Evolutionary conservation across 2,329 filamentous ascomycete species (phyloP), one percentile per base, ranked within the genome.

Genomic region (Fusarium camptoceras): DNA sequence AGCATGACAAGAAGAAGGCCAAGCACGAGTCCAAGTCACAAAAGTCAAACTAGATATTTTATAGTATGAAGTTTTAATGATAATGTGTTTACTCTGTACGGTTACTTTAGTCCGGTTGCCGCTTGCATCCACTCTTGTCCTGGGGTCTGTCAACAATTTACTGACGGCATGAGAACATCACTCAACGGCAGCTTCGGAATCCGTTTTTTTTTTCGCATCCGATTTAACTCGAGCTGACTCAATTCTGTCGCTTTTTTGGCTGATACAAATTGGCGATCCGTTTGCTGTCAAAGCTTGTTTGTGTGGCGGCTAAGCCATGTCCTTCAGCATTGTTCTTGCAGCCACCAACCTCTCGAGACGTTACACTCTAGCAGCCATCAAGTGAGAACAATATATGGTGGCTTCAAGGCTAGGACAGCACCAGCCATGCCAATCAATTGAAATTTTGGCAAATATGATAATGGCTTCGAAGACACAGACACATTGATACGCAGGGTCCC

Each of bases 1-100:
- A 66, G 2, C 63, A 66, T 10, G 48, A 66, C 18, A 61, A 2
- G 7, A 66, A 66, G 14, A 20, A 53, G 10, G 49, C 14, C 6
- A 42, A 41, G 8, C n/a, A 20, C 6, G 24, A 25, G 9, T 27
- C 34, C 1, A 53, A 42, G 24, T 28, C 31, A 2, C 24, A 42
- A 3, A 53, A 42, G 14, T 42, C 31, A 1, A n/a, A 28, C 1
- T 53, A 27, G 16, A 24, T 25, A 18, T n/a, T 15, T 16, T 12
- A 27, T 27, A 25, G 31, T 27, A 50, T 25, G 5, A 1, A 16
- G 2, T 11, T 15, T 0, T 50, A 50, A 37, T 50, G 2, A n/a
- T 25, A 50, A 50, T 20, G 1, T 24, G 2, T 50, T 50, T 37
- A 16, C n/a, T n/a, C n/a, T n/a, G n/a, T n/a, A n/a, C 6, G 12